Percentiles rank a stretch among this genome's conserved stretches.
Conservation (phyloP, 1,284 basidiomycete genomes). For the Marasmius oreades region DNA sequence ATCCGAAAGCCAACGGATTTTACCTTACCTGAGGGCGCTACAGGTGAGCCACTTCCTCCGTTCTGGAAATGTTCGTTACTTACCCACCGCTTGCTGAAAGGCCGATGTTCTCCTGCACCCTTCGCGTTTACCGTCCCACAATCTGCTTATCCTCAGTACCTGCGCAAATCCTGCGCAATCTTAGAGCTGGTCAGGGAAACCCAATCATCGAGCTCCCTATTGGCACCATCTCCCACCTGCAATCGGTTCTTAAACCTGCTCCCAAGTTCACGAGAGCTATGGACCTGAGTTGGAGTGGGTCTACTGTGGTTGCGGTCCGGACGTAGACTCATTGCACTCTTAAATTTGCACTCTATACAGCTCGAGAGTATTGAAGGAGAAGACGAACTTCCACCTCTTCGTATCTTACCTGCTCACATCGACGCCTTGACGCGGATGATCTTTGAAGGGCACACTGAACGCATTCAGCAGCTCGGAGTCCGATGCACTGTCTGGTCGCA, state of each 20-base stretch:
- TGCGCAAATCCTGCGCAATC: no score
- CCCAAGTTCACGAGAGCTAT: background rate
- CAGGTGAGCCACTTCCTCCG: no score
- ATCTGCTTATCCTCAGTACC: no score
- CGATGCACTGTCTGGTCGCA: background rate
- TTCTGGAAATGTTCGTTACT: no score
- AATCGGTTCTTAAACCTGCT: background rate
- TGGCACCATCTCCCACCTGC: background rate
- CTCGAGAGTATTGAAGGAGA: background rate
- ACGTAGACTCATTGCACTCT: no score
- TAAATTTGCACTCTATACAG: no score
- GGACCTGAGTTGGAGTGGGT: background rate
- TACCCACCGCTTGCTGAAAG: no score
- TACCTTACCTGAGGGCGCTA: no score
- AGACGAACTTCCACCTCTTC: background rate
- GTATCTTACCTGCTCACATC: background rate
- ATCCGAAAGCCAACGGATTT: no score
- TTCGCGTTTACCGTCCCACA: no score
- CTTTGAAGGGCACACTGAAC: background rate
- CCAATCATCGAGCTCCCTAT: background rate
- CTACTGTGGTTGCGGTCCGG: no score
- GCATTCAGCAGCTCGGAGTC: background rate
- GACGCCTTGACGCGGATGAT: background rate
- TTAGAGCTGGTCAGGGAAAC: background rate
- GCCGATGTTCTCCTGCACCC: no score